A percentile compares a stretch with the other conserved stretches of the same genome.
phyloP scores from a whole-genome alignment of 1,139 yeast genomes.

The Yamadazyma mexicana region DNA sequence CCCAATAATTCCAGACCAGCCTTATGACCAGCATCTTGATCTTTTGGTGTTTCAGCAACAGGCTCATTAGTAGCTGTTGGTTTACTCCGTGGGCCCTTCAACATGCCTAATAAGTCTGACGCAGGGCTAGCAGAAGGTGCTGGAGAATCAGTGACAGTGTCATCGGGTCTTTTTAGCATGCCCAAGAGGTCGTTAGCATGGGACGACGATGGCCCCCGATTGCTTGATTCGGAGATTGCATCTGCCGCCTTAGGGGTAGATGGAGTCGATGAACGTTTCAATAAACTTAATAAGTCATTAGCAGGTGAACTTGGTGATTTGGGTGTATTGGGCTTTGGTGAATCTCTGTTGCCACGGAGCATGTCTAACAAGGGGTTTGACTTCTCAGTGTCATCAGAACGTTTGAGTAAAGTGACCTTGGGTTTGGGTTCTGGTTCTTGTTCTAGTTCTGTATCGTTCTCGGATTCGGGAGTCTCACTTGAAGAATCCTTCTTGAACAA shows the following conservation, averaged over 20 bases:
- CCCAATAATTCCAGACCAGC: conserved; percentile 7
- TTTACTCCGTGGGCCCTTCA: conserved; percentile 14
- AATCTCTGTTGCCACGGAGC: conserved; percentile 12
- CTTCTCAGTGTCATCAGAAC: conserved; percentile 6
- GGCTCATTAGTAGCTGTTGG: not conserved
- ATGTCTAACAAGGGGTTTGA: conserved; percentile 18
- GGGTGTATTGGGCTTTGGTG: conserved; percentile 2
- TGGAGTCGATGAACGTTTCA: conserved; percentile 9
- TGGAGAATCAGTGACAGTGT: not conserved
- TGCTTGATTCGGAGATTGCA: not conserved
- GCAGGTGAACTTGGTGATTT: conserved; percentile 8
- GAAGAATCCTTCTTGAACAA: conserved; percentile 24
- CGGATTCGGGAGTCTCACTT: conserved; percentile 3
- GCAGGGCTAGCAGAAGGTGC: conserved; percentile 7
- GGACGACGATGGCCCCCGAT: not conserved
- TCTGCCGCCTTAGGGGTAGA: conserved; percentile 1
- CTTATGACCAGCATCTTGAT: not conserved
- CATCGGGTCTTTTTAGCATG: conserved; percentile 16
- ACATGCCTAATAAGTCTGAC: conserved; percentile 23
- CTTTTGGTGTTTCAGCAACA: not conserved
- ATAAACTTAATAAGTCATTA: conserved; percentile 11
- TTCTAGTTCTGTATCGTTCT: conserved; percentile 2
- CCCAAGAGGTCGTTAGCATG: conserved; percentile 18
- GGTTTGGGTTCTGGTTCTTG: conserved; percentile 9
- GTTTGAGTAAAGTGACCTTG: conserved; percentile 13